Base-by-base conservation (phyloP, 2,329 filamentous ascomycete genomes). In the Penicillium capsulatum region DNA sequence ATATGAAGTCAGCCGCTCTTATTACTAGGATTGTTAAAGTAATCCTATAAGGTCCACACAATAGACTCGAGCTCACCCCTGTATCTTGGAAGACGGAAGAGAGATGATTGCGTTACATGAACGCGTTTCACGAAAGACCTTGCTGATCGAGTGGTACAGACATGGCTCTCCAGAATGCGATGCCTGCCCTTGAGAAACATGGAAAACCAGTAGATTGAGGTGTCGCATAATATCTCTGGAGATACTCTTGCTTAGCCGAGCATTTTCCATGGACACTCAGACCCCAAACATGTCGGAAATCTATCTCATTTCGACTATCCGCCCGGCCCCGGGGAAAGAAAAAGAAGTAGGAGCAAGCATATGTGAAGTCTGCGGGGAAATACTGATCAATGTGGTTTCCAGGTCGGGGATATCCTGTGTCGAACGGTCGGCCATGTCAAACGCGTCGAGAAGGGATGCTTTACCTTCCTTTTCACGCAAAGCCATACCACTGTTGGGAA, bases 341-440 rank as follows among this genome's bases (percentile, higher is more conserved):
- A 20, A 34, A 19, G 9, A 34, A 19, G 31, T 34, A n/a, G 22
- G 8, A n/a, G 2, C 17, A n/a, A 11, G 14, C n/a, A 11, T 16
- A 32, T 32, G 7, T 17, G 8, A 32, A 3, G 11, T 4, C 30
- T 15, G n/a, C 22, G 22, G 6, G 4, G 22, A 9, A 22, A 22
- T 22, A n/a, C n/a, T 22, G 22, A 24, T 24, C 11, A 7, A n/a
- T 24, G 7, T 24, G 22, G 11, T 24, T 7, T 7, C 3, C 13
- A 34, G 31, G 10, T 22, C 8, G 17, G 31, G 17, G 31, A 34
- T 8, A 19, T 34, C 13, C 31, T 34, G 7, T 34, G 31, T 22
- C 5, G 9, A 22, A 34, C 17, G 7, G 17, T 13, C 17, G 17
- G 22, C 5, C 31, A 34, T 8, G 17, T 34, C 17, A 7, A 9